Percentiles rank a stretch among this genome's conserved stretches.
phyloP scores from a whole-genome alignment of 2,329 filamentous ascomycete genomes.

The Chrysoporthe austroafricana region DNA sequence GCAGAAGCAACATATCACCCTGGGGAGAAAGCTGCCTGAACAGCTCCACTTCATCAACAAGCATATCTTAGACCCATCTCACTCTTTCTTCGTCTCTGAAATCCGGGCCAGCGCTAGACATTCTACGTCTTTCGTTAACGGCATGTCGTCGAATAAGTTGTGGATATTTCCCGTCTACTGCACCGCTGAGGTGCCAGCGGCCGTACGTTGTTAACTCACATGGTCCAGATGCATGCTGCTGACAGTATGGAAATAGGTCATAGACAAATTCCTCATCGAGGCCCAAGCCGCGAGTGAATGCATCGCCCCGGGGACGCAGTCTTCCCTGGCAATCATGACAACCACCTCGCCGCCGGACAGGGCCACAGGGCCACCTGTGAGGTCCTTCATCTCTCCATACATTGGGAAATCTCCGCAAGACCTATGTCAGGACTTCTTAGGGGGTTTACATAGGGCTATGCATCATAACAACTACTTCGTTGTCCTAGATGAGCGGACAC shows the following conservation, averaged over 20 bases:
- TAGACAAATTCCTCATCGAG: background rate
- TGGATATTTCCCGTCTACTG: background rate
- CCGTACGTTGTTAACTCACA: background rate
- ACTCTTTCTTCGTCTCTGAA: background rate
- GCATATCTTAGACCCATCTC: background rate
- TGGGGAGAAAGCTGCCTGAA: background rate
- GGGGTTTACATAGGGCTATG: background rate
- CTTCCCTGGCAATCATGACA: slow-evolving; percentile 3
- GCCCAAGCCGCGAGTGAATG: background rate
- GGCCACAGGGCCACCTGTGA: background rate
- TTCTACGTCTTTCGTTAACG: too few species aligned
- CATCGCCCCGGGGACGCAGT: background rate
- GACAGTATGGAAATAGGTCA: background rate
- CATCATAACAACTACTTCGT: background rate
- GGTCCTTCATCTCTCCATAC: background rate
- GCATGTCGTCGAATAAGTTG: background rate
- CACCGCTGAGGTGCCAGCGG: background rate
- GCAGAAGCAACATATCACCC: background rate
- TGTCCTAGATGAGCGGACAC: background rate
- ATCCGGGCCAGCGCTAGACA: too few species aligned
- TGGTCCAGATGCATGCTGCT: background rate
- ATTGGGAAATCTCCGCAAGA: background rate
- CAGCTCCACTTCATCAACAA: background rate
- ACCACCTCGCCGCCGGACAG: background rate
- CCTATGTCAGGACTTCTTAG: background rate